These are phyloP conservation scores for Serendipita sp. DNA, from an alignment of 768 basidiomycete genomes.

Conservation along the genomic window DNA sequence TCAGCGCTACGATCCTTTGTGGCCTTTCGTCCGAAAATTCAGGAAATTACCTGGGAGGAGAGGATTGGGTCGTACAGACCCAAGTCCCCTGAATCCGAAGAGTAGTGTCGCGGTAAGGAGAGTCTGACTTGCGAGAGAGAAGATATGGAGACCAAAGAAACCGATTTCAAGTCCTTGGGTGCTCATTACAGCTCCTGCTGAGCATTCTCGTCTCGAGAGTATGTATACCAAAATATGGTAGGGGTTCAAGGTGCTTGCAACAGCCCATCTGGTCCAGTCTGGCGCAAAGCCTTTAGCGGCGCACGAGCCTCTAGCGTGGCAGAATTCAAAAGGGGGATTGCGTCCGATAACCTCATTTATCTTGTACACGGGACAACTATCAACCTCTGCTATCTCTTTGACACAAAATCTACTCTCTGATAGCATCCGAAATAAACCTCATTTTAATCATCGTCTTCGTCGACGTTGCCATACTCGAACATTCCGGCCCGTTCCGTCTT, in stretches of 20 bases:
- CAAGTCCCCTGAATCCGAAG: not conserved
- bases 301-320: not conserved
- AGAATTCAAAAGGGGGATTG: too few relatives aligned
- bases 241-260: not conserved
- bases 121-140: not conserved
- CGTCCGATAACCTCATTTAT: too few relatives aligned
- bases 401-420: not conserved
- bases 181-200: slow-evolving; percentile 1
- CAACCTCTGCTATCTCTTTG: not conserved
- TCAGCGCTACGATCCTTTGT: not conserved
- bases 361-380: too few relatives aligned
- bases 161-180: not conserved
- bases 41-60: slow-evolving; percentile 2
- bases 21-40: not conserved
- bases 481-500: slow-evolving; percentile 66
- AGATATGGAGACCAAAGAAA: slow-evolving; percentile 4
- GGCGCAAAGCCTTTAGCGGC: not conserved
- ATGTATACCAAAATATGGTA: not conserved
- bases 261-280: not conserved
- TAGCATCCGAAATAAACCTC: not conserved
- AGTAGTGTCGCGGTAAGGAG: not conserved
- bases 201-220: not conserved
- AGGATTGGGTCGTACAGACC: not conserved
- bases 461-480: slow-evolving; percentile 86
- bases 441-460: slow-evolving; percentile 16